Evolutionary conservation across 2,329 filamentous ascomycete genomes (phyloP), one percentile per base, ranked within the genome.

Genomic region (Pseudogymnoascus sp.): DNA sequence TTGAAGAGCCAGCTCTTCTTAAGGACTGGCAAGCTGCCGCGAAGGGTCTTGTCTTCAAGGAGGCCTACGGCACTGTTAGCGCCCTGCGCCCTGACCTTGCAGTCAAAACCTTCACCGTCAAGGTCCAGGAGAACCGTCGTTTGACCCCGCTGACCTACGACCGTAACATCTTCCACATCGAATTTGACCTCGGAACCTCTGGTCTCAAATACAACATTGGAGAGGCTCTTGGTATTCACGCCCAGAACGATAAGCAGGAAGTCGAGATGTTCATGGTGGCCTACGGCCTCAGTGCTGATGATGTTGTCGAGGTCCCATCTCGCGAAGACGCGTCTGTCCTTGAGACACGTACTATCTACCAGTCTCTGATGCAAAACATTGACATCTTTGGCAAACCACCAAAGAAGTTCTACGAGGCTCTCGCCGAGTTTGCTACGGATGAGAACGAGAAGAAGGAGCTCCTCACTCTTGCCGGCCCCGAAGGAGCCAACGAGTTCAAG

Each of bases 161-260:
- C 75, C 91, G 94, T 69, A 97, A 99, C 81, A 97, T 99, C 76
- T 99, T 99, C 87, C 94, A 99, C 78, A 97, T 99, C 65, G 94
- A 99, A 77, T 99, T 99, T 71, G 94, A 97, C 72, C 84, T 99
- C 24, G 93, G 93, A 64, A 77, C 87, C 70, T 96, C 93, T 35
- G 93, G 92, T 39, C 85, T 99, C 66, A 96, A 85, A 41, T 99
- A 99, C 78, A 90, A 96, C 73, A 97, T 99, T 70, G 94, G 94
- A 62, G 94, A 99, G 78, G 94, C 94, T 54, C 86, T 99, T 15
- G 94, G 94, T 66, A 92, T 99, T 65, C 94, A 99, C 74, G 90
- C 92, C 5, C 90, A 97, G 76, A 99, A 99, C 75, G 88, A 97
- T 73, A 81, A 86, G 54, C 77, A 80, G 50, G 83, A 94, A 64